Evolutionary conservation across 306 rosid genomes (phyloP), one percentile per base, ranked within the genome.

Genomic region (Castanea crenata): DNA sequence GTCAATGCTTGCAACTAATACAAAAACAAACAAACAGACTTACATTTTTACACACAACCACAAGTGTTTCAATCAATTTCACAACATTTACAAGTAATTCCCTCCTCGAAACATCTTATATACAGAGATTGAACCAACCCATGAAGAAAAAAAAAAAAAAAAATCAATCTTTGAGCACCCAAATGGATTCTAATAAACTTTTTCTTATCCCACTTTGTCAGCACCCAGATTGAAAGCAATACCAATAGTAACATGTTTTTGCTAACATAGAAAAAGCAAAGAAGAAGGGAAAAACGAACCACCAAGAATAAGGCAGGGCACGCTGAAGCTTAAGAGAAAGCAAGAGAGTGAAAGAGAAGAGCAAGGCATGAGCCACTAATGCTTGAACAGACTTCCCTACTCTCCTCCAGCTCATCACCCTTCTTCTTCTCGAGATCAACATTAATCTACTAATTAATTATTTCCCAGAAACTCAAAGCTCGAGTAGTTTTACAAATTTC

Each of bases 321-420:
- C 38, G 90, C 76, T 89, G 86, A 80, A 94, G 93, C 88, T 89
- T 90, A 74, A 94, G 91, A 41, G 86, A 88, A 64, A 94, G 92
- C 11, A 86, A 55, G 69, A 91, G 73, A 74, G 97, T 81, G 91
- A 92, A 94, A 69, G 91, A 75, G 78, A 91, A 90, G 73, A 94
- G 95, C 13, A 91, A 80, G 20, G 83, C 82, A 79, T 92, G 97
- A 10, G 97, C 97, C 2, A 82, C 15, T 38, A 94, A 83, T 65
- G 91, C 89, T 75, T 81, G 90, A 10, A 94, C 74, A 41, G 97
- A 85, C 86, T 86, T 86, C 0, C 81, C 90, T 59, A 90, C 97
- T 78, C 93, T 88, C 70, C 93, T 87, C 99, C 97, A 92, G 74
- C 93, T 94, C 91, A 90, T 87, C 54, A 89, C 83, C 77, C 92